These are phyloP conservation scores for Penicillium pancosmium DNA, from an alignment of 495 filamentous ascomycete genomes.

Conservation along the genomic window DNA sequence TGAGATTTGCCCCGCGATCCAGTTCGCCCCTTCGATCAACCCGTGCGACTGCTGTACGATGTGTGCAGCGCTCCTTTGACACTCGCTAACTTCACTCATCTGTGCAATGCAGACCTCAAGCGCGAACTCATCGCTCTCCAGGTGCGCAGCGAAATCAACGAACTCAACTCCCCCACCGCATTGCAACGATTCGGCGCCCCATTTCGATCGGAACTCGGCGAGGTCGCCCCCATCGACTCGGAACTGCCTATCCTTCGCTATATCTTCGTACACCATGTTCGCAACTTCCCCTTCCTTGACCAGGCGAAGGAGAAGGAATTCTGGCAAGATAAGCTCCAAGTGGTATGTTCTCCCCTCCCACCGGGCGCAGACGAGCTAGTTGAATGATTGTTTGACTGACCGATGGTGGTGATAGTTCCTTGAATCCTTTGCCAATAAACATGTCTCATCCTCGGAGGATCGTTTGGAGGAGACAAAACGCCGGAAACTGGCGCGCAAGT, in stretches of 20 bases:
- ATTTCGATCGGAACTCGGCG: slow-evolving; percentile 88
- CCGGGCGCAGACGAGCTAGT: neutral
- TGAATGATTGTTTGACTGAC: neutral
- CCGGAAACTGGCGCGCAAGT: slow-evolving; percentile 87
- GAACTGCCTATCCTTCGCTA: slow-evolving; percentile 93
- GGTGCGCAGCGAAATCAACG: slow-evolving; percentile 83
- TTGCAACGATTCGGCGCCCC: slow-evolving; percentile 94
- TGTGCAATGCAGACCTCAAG: slow-evolving; percentile 75
- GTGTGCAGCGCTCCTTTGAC: neutral
- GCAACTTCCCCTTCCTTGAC: slow-evolving; percentile 96
- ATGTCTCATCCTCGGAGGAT: slow-evolving; percentile 96
- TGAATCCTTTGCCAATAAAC: slow-evolving; percentile 96
- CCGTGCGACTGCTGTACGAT: neutral
- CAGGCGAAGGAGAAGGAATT: slow-evolving; percentile 97
- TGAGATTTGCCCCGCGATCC: slow-evolving; percentile 41
- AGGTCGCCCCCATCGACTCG: slow-evolving; percentile 90
- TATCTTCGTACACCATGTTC: slow-evolving; percentile 97
- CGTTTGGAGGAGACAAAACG: slow-evolving; percentile 95
- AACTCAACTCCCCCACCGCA: slow-evolving; percentile 91
- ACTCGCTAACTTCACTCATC: neutral
- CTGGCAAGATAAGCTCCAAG: slow-evolving; percentile 97
- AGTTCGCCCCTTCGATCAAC: neutral
- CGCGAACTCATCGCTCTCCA: slow-evolving; percentile 91
- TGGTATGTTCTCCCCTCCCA: slow-evolving; percentile 58
- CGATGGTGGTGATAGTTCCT: slow-evolving; percentile 65